These are phyloP conservation scores for Metarhizium guizhouense DNA, from an alignment of 2,329 filamentous ascomycete species.

Conservation along the genomic window DNA sequence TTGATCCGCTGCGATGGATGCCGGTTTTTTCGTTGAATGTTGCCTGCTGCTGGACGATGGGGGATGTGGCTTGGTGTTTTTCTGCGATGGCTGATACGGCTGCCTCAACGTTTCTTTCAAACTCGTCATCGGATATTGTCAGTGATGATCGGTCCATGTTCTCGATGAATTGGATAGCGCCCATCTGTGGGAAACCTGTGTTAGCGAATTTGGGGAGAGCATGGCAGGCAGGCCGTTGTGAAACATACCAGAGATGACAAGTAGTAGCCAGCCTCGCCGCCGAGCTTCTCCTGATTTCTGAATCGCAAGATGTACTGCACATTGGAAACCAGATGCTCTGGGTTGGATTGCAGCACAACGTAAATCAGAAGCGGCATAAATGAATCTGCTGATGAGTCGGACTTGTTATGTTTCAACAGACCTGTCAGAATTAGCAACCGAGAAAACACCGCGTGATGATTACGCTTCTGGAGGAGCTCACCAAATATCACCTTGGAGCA, in stretches of 20 bases:
- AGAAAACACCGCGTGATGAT: background rate
- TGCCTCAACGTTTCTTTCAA: conserved; percentile 91
- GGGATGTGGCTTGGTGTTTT: conserved; percentile 57
- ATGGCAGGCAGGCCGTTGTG: background rate
- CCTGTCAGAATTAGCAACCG: conserved; percentile 35
- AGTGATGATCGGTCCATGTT: conserved; percentile 89
- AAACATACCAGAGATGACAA: conserved; percentile 72
- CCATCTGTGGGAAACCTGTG: conserved; percentile 49
- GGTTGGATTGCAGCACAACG: conserved; percentile 88
- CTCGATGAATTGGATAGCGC: conserved; percentile 93
- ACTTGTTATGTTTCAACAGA: conserved; percentile 81
- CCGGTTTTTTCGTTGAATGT: conserved; percentile 36
- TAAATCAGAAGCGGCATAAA: conserved; percentile 95
- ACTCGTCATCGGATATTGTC: conserved; percentile 90
- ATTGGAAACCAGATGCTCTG: conserved; percentile 92
- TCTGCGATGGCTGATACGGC: conserved; percentile 94
- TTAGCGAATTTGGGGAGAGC: background rate
- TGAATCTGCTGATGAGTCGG: conserved; percentile 89
- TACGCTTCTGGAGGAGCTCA: conserved; percentile 27
- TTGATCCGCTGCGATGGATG: conserved; percentile 17
- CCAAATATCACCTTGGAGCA: conserved; percentile 99
- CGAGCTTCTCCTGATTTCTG: conserved; percentile 92
- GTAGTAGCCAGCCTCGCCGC: conserved; percentile 97
- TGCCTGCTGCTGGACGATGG: conserved; percentile 28
- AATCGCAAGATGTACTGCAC: conserved; percentile 97